Base-by-base conservation (phyloP, 2,329 filamentous ascomycete species). In the Ceratocystis papillata region DNA sequence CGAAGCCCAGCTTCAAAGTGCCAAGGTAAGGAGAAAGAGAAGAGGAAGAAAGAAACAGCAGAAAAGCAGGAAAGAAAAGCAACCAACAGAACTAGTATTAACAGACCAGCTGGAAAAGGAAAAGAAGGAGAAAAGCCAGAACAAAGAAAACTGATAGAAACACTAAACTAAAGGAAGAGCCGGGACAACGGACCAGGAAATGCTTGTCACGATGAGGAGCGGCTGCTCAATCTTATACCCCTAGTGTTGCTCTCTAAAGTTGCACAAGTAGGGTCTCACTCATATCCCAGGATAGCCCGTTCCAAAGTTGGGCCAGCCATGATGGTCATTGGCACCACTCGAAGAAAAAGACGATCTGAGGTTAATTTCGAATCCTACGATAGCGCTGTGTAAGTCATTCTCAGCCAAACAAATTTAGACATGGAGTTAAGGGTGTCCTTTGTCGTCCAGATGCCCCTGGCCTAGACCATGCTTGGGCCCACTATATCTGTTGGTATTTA, bases 1-100 rank as follows among this genome's bases (percentile, higher is more conserved):
- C 20, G 48, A 57, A 57, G 53, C 25, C 53, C 28, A 57, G 53
- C 53, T 57, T 57, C 53, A 57, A 57, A 33, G 28, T 17, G 12
- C 4, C 53, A 57, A 53, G 20, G 37, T 15, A 37, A 60, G 17
- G 55, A 53, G 25, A 53, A 10, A 53, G 15, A 53, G 20, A 7
- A 53, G 15, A 12, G 15, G 5, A n/a, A 50, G 20, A 15, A 53
- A 25, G 20, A 53, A 8, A 28, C 20, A 25, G 22, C 48, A 53
- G 25, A 0, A 4, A 25, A 25, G 48, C 20, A 12, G 20, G 5
- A 53, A 48, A 10, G 50, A 55, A 55, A 17, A 2, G 3, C 28
- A 28, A 28, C 28, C 28, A 20, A 50, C 17, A 5, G 6, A 20
- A 37, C 28, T 2, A 57, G 53, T 57, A 33, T 20, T 57, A 57